Percentiles rank a stretch among this genome's conserved stretches.
phyloP scores from a whole-genome alignment of 345 rosid genomes.

The Aquilaria sinensis region DNA sequence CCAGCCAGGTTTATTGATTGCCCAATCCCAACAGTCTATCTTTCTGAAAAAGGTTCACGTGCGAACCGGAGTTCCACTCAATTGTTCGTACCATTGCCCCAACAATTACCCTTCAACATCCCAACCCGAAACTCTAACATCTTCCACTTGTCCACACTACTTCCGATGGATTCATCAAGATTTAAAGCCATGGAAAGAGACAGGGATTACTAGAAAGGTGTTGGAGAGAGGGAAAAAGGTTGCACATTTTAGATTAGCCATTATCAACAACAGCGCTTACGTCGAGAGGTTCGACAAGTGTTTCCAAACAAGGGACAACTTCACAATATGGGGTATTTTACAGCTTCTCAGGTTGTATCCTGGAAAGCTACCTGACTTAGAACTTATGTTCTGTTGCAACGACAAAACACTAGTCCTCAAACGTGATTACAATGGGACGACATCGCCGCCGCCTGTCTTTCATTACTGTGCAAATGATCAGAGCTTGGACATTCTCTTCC shows the following conservation, averaged over 20 bases:
- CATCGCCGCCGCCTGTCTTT: conserved; percentile 52
- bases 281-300: conserved; percentile 32
- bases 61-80: conserved; percentile 19
- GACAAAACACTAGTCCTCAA: conserved; percentile 37
- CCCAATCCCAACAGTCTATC: conserved; percentile 14
- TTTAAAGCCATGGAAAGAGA: conserved; percentile 40
- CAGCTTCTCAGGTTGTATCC: conserved; percentile 72
- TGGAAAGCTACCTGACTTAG: conserved; percentile 55
- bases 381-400: conserved; percentile 45
- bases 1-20: conserved; percentile 22
- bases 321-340: conserved; percentile 65
- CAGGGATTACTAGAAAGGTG: conserved; percentile 48
- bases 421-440: conserved; percentile 16
- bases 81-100: conserved; percentile 32
- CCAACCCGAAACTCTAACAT: conserved; percentile 4
- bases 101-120: conserved; percentile 19
- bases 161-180: conserved; percentile 66
- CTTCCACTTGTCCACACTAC: conserved; percentile 45
- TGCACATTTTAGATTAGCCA: conserved; percentile 47
- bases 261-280: conserved; percentile 36
- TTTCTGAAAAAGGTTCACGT: conserved; percentile 4
- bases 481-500: conserved; percentile 47
- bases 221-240: conserved; percentile 27
- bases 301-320: conserved; percentile 53
- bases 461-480: conserved; percentile 46